phyloP scores from a whole-genome alignment of 2,329 filamentous ascomycete genomes.

The Aureobasidium sp. region DNA sequence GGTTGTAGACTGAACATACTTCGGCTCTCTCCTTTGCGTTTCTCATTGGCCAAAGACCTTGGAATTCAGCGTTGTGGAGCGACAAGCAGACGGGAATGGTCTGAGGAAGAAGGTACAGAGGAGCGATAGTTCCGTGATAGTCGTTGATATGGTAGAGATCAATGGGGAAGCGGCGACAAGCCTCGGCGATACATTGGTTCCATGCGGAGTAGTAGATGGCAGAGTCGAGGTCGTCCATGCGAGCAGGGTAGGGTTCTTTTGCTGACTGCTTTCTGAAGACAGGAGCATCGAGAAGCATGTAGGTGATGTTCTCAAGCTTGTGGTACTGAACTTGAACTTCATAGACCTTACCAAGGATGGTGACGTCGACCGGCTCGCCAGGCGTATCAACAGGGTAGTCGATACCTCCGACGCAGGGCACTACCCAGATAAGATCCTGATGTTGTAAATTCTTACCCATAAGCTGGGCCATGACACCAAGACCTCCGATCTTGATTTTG shows the following conservation, averaged over 20 bases:
- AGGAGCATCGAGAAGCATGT: slow-evolving; percentile 57
- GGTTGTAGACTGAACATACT: slow-evolving; percentile 57
- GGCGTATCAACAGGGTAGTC: slow-evolving; percentile 53
- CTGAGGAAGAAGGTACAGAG: slow-evolving; percentile 55
- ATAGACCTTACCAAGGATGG: slow-evolving; percentile 52
- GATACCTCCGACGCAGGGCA: slow-evolving; percentile 51
- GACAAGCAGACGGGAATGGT: slow-evolving; percentile 55
- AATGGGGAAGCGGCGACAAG: slow-evolving; percentile 53
- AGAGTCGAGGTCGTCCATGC: slow-evolving; percentile 61
- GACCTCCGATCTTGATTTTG: slow-evolving; percentile 63
- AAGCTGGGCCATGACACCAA: slow-evolving; percentile 62
- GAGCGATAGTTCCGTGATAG: slow-evolving; percentile 55
- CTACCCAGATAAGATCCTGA: slow-evolving; percentile 53
- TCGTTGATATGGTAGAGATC: slow-evolving; percentile 61
- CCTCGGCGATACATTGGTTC: slow-evolving; percentile 61
- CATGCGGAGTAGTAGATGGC: slow-evolving; percentile 63
- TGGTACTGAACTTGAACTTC: slow-evolving; percentile 58
- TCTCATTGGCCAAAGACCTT: slow-evolving; percentile 60
- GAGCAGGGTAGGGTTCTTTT: slow-evolving; percentile 55
- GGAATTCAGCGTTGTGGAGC: slow-evolving; percentile 62
- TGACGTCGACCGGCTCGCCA: slow-evolving; percentile 54
- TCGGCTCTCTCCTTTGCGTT: slow-evolving; percentile 53
- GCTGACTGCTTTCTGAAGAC: slow-evolving; percentile 58
- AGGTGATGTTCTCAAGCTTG: slow-evolving; percentile 56
- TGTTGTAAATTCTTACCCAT: slow-evolving; percentile 61